Evolutionary conservation across 1,139 yeast species (phyloP).

Genomic region (Lipomyces yarrowii): DNA sequence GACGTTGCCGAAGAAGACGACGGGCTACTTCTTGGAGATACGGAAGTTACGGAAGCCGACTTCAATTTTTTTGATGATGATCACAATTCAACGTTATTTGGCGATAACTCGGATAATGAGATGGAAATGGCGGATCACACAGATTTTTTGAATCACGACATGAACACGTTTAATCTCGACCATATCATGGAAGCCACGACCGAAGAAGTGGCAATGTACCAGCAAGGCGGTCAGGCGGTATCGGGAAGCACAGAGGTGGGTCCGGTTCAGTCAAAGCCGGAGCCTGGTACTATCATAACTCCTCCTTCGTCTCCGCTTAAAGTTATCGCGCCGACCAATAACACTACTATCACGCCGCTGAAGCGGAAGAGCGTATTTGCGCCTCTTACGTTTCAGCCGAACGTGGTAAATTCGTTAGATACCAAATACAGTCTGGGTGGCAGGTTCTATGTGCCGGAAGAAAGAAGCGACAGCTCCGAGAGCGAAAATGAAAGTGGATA

Average conservation of each 20-base stretch:
- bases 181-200: slow-evolving; percentile 11
- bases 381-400: slow-evolving; percentile 23
- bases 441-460: slow-evolving; percentile 65
- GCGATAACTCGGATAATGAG: slow-evolving; percentile 17
- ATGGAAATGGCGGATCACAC: slow-evolving; percentile 9
- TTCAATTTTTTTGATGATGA: slow-evolving; percentile 48
- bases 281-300: slow-evolving; percentile 11
- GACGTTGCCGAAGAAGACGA: slow-evolving; percentile 41
- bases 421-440: slow-evolving; percentile 83
- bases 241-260: not conserved
- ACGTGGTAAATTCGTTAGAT: slow-evolving; percentile 66
- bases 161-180: slow-evolving; percentile 16
- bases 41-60: slow-evolving; percentile 47
- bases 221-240: not conserved
- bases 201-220: not conserved
- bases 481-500: slow-evolving; percentile 35
- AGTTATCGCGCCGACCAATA: slow-evolving; percentile 1
- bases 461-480: slow-evolving; percentile 34
- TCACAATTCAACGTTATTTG: slow-evolving; percentile 11
- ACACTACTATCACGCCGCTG: not conserved
- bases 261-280: not conserved
- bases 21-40: slow-evolving; percentile 48
- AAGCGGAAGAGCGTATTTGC: slow-evolving; percentile 27
- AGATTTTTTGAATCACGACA: slow-evolving; percentile 12
- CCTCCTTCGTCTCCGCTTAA: slow-evolving; percentile 28